These are phyloP conservation scores for Penicillium sp. DNA, from an alignment of 2,329 filamentous ascomycete genomes.

Conservation along the genomic window DNA sequence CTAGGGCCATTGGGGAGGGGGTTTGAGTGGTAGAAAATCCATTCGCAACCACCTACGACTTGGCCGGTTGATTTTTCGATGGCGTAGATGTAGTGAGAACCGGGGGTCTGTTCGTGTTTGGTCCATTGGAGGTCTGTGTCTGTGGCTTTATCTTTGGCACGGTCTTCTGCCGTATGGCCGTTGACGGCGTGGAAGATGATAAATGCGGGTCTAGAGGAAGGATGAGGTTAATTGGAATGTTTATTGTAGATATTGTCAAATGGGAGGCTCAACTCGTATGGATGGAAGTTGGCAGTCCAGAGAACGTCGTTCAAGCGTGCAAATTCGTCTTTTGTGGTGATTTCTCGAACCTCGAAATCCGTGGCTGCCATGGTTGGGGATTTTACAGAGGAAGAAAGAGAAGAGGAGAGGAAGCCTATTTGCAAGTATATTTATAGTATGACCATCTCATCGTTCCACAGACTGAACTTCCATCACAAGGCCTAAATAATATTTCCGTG, in stretches of 20 bases:
- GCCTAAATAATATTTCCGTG: not conserved
- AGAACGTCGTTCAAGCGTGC: not conserved
- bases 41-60: not conserved
- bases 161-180: not conserved
- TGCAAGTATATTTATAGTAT: not conserved
- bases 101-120: not conserved
- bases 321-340: not conserved
- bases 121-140: not conserved
- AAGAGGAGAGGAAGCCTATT: not conserved
- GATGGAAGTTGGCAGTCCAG: not conserved
- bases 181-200: not conserved
- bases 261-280: not conserved
- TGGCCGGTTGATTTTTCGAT: not conserved
- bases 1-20: not conserved
- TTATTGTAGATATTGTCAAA: not conserved
- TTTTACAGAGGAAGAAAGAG: not conserved
- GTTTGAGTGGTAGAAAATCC: not conserved
- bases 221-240: not conserved
- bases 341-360: not conserved
- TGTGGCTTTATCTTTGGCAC: not conserved
- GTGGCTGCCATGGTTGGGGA: not conserved
- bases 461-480: not conserved
- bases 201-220: not conserved
- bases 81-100: not conserved
- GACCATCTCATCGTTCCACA: not conserved